Conservation (phyloP, 345 rosid genomes). For the Syzygium grande region DNA sequence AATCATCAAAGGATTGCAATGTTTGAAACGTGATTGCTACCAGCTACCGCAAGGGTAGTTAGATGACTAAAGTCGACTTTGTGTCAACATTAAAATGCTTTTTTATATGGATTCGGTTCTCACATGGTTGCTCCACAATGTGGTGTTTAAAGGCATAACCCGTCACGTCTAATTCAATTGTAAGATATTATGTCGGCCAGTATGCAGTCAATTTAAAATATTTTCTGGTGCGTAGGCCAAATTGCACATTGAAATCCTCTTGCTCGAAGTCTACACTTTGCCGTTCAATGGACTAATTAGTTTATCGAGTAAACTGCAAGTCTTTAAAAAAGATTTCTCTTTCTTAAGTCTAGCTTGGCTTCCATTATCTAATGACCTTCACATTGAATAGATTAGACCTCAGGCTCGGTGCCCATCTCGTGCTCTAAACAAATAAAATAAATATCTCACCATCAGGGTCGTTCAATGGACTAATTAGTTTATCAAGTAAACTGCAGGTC, state of each 20-base stretch:
- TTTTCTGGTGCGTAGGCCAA: not conserved
- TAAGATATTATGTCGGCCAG: too few relatives aligned
- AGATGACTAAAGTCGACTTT: too few relatives aligned
- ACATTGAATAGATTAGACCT: not conserved
- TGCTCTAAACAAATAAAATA: not conserved
- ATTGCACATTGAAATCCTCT: not conserved
- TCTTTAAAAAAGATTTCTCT: not conserved
- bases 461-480: not conserved
- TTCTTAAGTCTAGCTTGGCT: not conserved
- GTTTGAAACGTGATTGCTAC: not conserved
- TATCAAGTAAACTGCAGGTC: not conserved
- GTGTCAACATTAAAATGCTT: too few relatives aligned
- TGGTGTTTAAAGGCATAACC: too few relatives aligned
- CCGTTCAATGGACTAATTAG: not conserved
- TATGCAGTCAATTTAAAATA: not conserved
- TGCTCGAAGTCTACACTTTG: not conserved
- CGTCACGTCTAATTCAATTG: too few relatives aligned
- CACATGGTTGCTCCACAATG: too few relatives aligned
- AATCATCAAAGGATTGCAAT: not conserved
- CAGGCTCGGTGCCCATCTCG: not conserved
- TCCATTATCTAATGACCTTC: not conserved
- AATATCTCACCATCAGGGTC: too few relatives aligned
- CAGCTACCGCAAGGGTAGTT: not conserved
- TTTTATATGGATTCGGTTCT: too few relatives aligned
- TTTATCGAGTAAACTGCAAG: not conserved